Conservation (phyloP, 1,284 basidiomycete genomes). For the Leccinum pachyderme region DNA sequence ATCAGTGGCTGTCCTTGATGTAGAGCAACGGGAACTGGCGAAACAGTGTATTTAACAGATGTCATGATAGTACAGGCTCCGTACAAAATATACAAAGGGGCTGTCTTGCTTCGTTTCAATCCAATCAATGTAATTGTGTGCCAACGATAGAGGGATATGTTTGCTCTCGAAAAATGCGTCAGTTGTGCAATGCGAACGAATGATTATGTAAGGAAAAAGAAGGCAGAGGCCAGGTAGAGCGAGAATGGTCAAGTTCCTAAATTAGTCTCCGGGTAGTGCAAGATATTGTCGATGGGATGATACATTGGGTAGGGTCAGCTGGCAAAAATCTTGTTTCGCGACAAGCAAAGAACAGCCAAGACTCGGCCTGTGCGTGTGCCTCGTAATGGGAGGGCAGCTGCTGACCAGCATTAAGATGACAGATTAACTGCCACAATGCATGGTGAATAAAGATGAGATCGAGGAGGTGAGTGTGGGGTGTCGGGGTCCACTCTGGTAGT, state of each 20-base stretch:
- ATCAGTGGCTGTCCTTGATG: neutral
- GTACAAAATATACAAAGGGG: slow-evolving; percentile 15
- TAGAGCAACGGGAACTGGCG: neutral
- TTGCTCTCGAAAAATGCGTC: slow-evolving; percentile 13
- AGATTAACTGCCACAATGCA: slow-evolving; percentile 19
- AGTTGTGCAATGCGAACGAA: slow-evolving; percentile 12
- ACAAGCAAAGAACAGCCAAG: neutral
- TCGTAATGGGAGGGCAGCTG: slow-evolving; percentile 3
- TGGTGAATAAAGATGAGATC: slow-evolving; percentile 18
- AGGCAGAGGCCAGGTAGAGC: neutral
- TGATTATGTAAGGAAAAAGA: slow-evolving; percentile 8
- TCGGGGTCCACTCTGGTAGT: slow-evolving; percentile 18
- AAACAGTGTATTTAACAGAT: neutral
- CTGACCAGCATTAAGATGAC: slow-evolving; percentile 21
- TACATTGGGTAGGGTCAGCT: slow-evolving; percentile 17
- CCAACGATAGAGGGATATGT: slow-evolving; percentile 18
- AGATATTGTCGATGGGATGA: slow-evolving; percentile 22
- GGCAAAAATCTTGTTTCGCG: slow-evolving; percentile 10
- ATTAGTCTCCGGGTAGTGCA: slow-evolving; percentile 19
- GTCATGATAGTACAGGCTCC: slow-evolving; percentile 20
- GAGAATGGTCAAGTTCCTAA: slow-evolving; percentile 14
- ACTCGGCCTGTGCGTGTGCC: neutral
- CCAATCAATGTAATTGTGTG: slow-evolving; percentile 6
- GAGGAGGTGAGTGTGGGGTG: slow-evolving; percentile 9
- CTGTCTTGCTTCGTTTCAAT: neutral